Evolutionary conservation across 805 yeast genomes (phyloP).

Genomic region (Komagataella phaffii): DNA sequence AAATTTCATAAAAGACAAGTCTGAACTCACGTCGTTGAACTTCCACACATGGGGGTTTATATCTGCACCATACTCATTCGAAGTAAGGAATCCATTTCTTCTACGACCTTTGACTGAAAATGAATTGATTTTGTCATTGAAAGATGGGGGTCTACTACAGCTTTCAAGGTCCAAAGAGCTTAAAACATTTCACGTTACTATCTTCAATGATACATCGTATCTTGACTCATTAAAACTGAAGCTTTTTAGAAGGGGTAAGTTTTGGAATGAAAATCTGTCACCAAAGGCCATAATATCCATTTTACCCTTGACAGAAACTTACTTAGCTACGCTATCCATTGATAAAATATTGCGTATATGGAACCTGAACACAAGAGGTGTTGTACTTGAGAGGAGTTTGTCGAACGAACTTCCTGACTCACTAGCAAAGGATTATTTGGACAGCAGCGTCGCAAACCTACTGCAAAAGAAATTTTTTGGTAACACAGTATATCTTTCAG

Average conservation of each 20-base stretch:
- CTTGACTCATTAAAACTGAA: slow-evolving; percentile 17
- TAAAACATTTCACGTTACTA: slow-evolving; percentile 9
- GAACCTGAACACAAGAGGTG: slow-evolving; percentile 27
- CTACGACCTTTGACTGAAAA: slow-evolving; percentile 30
- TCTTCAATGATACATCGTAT: slow-evolving; percentile 43
- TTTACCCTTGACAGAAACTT: slow-evolving; percentile 2
- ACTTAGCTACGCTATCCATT: slow-evolving; percentile 36
- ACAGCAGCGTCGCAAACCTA: slow-evolving; percentile 7
- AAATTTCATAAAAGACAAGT: slow-evolving; percentile 22
- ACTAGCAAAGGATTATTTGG: background rate
- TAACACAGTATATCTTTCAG: background rate
- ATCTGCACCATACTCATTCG: slow-evolving; percentile 55
- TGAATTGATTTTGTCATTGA: slow-evolving; percentile 42
- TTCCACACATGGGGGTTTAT: slow-evolving; percentile 51
- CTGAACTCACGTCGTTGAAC: slow-evolving; percentile 7
- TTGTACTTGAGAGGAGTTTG: slow-evolving; percentile 9
- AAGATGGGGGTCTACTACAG: slow-evolving; percentile 69
- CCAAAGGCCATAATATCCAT: slow-evolving; percentile 7
- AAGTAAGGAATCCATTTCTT: slow-evolving; percentile 39
- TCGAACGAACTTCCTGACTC: slow-evolving; percentile 10
- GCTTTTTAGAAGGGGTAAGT: slow-evolving; percentile 7
- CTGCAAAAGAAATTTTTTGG: background rate
- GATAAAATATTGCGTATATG: slow-evolving; percentile 45
- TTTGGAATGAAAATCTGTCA: slow-evolving; percentile 8
- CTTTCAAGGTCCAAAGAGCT: slow-evolving; percentile 20